Evolutionary conservation across 495 filamentous ascomycete genomes (phyloP).

Genomic region (Pseudevernia furfuracea): DNA sequence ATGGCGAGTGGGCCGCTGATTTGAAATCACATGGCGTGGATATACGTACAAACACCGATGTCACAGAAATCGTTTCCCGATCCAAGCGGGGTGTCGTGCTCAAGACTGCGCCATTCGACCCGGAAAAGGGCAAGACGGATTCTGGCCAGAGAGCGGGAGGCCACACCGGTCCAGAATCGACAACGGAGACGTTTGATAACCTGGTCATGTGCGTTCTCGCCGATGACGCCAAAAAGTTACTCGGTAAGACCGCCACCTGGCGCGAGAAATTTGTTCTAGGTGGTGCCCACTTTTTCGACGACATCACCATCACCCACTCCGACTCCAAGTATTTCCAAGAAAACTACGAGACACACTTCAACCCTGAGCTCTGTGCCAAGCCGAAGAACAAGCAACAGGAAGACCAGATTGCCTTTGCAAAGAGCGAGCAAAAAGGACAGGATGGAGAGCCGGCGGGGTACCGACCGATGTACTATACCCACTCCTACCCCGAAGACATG

Average conservation of each 20-base stretch:
- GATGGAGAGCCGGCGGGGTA: conserved; percentile 42
- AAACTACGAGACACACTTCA: conserved; percentile 67
- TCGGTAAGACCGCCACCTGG: conserved; percentile 54
- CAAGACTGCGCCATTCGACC: conserved; percentile 33
- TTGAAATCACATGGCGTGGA: conserved; percentile 55
- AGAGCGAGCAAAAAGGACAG: conserved; percentile 20
- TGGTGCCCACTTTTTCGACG: conserved; percentile 70
- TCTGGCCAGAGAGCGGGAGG: conserved; percentile 30
- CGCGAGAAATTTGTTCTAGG: conserved; percentile 61
- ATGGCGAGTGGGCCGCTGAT: conserved; percentile 57
- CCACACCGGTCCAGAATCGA: conserved; percentile 27
- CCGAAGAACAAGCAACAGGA: conserved; percentile 41
- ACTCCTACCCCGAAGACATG: conserved; percentile 54
- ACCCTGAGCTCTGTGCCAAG: conserved; percentile 38
- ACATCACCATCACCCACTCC: conserved; percentile 76
- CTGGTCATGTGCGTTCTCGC: conserved; percentile 69
- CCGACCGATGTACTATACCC: conserved; percentile 77
- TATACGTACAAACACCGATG: conserved; percentile 55
- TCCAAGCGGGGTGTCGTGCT: conserved; percentile 52
- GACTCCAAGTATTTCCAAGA: conserved; percentile 67
- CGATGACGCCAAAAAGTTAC: conserved; percentile 61
- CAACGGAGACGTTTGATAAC: conserved; percentile 56
- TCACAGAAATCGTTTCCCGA: conserved; percentile 50
- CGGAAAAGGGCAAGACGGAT: conserved; percentile 26
- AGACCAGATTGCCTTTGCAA: conserved; percentile 43